Evolutionary conservation across 2,329 filamentous ascomycete genomes (phyloP), one percentile per base, ranked within the genome.

Genomic region (Talaromyces sp.): DNA sequence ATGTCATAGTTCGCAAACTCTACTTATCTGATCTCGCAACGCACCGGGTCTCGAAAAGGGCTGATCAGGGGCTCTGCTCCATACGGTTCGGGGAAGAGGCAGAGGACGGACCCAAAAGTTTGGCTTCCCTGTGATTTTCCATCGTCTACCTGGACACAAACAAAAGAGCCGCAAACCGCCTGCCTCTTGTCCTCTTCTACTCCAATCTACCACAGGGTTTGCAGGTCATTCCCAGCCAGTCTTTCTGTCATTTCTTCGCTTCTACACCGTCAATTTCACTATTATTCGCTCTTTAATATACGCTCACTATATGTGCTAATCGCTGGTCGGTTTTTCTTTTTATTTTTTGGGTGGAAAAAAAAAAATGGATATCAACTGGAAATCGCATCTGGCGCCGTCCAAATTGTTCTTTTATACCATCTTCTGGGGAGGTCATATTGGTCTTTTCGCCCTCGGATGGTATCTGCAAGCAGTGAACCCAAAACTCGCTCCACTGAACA

Each of bases 361-460:
- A 48, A 46, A 60, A 55, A 44, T 55, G 42, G 83, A 80, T 75
- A 86, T 70, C 64, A 58, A 63, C 28, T 73, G 69, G 69, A 71
- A 70, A 58, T 72, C 86, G 76, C 87, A 92, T 77, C 84, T 93
- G 65, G 86, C 86, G 60, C 77, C 83, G 16, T 81, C 83, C 60
- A 96, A 96, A 76, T 74, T 96, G 62, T 64, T 89, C 55, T 96
- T 96, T 76, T 89, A 96, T 75, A 69, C 91, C 67, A 75, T 95
- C 58, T 96, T 96, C 74, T 93, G 92, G 87, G 83, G 82, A 3
- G 79, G 91, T 46, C 92, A 96, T 72, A 86, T 86, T 76, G 88
- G 82, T 25, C 75, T 96, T n/a, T 96, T 96, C 74, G 88, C 84
- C 46, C 85, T 87, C 70, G 92, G 92, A 83, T 96, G 92, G 92